A percentile compares a stretch with the other conserved stretches of the same genome.
Evolutionary conservation across 441 rosid species (phyloP).

Genomic region (Rhodomyrtus psidioides): DNA sequence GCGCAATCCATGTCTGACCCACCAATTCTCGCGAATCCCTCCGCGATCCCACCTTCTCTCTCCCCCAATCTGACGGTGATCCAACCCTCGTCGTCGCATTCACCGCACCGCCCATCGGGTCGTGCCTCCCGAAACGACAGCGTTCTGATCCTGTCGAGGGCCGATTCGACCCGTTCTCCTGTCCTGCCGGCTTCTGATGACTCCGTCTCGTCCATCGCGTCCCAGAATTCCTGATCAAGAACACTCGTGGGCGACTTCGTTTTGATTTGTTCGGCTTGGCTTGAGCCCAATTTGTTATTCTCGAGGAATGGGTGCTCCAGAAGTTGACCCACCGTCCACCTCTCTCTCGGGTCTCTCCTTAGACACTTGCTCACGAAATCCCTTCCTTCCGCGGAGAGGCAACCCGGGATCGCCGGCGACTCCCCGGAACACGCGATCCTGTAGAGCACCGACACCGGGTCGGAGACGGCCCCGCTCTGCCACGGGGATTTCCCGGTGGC

Average conservation of each 20-base stretch:
- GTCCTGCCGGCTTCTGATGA: neutral
- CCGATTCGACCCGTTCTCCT: slow-evolving; percentile 23
- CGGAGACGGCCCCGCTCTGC: slow-evolving; percentile 3
- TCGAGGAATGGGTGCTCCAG: slow-evolving; percentile 49
- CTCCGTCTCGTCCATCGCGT: slow-evolving; percentile 37
- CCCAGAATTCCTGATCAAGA: slow-evolving; percentile 60
- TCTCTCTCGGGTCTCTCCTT: slow-evolving; percentile 42
- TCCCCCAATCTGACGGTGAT: slow-evolving; percentile 24
- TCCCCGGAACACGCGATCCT: slow-evolving; percentile 47
- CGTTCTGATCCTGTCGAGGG: slow-evolving; percentile 43
- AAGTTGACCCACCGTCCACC: slow-evolving; percentile 60
- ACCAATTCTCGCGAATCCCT: neutral
- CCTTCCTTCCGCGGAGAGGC: slow-evolving; percentile 49
- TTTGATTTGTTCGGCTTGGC: slow-evolving; percentile 19
- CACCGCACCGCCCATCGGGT: slow-evolving; percentile 36
- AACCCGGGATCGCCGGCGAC: slow-evolving; percentile 42
- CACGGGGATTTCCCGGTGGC: slow-evolving; percentile 23
- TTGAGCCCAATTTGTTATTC: slow-evolving; percentile 9
- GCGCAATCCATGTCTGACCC: neutral
- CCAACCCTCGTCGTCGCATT: slow-evolving; percentile 41
- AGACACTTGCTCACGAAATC: slow-evolving; percentile 73
- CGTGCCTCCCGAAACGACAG: slow-evolving; percentile 20
- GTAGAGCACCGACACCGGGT: slow-evolving; percentile 44
- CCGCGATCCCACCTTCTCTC: no score
- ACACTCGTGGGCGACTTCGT: slow-evolving; percentile 62